phyloP scores from a whole-genome alignment of 2,329 filamentous ascomycete species.

The Colletotrichum musicola region DNA sequence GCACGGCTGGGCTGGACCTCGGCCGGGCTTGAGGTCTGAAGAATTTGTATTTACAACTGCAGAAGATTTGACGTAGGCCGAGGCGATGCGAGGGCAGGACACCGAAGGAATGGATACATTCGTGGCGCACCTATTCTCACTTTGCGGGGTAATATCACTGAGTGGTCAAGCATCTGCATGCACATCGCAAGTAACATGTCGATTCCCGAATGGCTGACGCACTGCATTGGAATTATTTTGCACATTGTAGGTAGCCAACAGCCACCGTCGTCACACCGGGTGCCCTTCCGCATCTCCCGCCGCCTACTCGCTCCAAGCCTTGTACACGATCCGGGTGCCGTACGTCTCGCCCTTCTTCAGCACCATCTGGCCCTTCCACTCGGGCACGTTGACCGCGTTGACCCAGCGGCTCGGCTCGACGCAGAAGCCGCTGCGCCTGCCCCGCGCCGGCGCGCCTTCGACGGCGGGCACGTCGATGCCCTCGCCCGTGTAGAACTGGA shows the following conservation, averaged over 20 bases:
- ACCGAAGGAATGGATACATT: too few relatives aligned
- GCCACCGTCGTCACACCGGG: neutral
- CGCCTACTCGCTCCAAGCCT: constrained; percentile 78
- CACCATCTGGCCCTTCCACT: constrained; percentile 83
- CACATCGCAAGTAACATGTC: too few relatives aligned
- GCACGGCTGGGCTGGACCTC: neutral
- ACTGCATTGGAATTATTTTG: neutral
- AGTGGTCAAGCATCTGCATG: too few relatives aligned
- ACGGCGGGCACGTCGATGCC: constrained; percentile 82
- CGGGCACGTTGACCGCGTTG: constrained; percentile 85
- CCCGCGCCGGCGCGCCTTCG: constrained; percentile 72
- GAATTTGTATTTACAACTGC: neutral
- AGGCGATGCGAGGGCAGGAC: too few relatives aligned
- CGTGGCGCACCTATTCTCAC: too few relatives aligned
- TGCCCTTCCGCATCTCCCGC: neutral
- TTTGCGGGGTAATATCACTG: too few relatives aligned
- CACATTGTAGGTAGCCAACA: neutral
- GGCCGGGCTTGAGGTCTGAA: neutral
- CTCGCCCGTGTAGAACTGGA: constrained; percentile 96
- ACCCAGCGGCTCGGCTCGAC: constrained; percentile 93
- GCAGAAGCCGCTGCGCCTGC: constrained; percentile 83
- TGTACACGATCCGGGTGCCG: constrained; percentile 85
- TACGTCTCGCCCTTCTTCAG: constrained; percentile 89
- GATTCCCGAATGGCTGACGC: too few relatives aligned
- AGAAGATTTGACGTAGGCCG: too few relatives aligned